Percentiles rank a stretch among this genome's conserved stretches.
phyloP scores from a whole-genome alignment of 306 rosid genomes.

The Inga leiocalycina region DNA sequence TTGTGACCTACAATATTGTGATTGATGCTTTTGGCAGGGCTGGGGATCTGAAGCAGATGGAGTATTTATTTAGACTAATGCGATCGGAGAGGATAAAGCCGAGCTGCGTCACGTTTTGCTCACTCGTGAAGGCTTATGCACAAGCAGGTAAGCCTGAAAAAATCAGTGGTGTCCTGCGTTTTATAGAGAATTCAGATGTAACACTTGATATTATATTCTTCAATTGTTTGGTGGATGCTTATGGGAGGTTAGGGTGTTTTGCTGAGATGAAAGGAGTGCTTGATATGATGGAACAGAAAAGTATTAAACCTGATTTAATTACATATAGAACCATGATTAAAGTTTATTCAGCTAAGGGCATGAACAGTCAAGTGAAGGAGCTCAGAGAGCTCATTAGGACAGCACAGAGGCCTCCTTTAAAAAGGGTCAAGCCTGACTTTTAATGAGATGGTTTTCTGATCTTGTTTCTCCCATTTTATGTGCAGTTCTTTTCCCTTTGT shows the following conservation, averaged over 20 bases:
- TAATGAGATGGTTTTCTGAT: constrained; percentile 29
- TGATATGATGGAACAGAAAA: constrained; percentile 70
- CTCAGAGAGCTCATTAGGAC: constrained; percentile 55
- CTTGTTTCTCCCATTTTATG: neutral
- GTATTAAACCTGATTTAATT: constrained; percentile 79
- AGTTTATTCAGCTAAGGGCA: constrained; percentile 74
- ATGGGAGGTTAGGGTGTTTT: constrained; percentile 71
- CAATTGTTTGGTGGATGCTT: constrained; percentile 88
- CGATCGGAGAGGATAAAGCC: constrained; percentile 90
- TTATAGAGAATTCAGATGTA: constrained; percentile 79
- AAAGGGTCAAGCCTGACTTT: constrained; percentile 73
- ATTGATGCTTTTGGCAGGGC: constrained; percentile 96
- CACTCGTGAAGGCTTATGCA: constrained; percentile 85
- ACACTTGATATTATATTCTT: constrained; percentile 70
- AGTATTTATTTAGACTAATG: constrained; percentile 86
- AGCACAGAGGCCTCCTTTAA: constrained; percentile 42
- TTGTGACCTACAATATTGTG: constrained; percentile 80
- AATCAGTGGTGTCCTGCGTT: constrained; percentile 61
- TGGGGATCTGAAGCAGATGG: constrained; percentile 92
- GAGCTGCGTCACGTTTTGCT: constrained; percentile 89
- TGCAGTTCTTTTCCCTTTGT: neutral
- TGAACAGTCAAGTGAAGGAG: constrained; percentile 71
- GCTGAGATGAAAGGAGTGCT: constrained; percentile 80
- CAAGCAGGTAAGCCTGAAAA: constrained; percentile 75
- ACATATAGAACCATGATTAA: constrained; percentile 91